These are phyloP conservation scores for Kokia cookei DNA, from an alignment of 441 rosid species.

Conservation along the genomic window DNA sequence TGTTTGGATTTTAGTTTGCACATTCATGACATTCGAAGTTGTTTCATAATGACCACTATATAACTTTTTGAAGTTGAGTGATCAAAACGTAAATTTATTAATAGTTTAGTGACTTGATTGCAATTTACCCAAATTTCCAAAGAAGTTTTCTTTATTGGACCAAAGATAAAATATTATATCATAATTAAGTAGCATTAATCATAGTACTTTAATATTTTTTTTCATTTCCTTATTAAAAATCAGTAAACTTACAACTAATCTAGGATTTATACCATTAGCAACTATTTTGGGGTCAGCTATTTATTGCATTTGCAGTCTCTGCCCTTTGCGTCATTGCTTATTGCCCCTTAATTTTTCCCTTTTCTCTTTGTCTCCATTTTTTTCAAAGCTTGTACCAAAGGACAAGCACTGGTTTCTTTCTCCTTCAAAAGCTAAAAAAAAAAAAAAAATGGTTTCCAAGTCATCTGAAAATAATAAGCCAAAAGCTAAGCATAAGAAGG, in stretches of 20 bases:
- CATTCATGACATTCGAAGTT: too few relatives aligned
- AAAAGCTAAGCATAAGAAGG: slow-evolving; percentile 46
- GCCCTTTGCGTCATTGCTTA: slow-evolving; percentile 11
- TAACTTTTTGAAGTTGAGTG: too few relatives aligned
- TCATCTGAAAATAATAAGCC: slow-evolving; percentile 44
- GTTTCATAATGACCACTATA: too few relatives aligned
- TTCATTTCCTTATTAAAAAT: not conserved
- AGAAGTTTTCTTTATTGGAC: not conserved
- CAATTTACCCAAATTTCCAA: too few relatives aligned
- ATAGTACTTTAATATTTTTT: not conserved
- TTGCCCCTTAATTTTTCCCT: not conserved
- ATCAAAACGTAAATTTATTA: too few relatives aligned
- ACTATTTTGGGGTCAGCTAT: slow-evolving; percentile 26
- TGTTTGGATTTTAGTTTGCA: too few relatives aligned
- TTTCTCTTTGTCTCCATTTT: not conserved
- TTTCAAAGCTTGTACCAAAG: not conserved
- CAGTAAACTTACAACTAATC: slow-evolving; percentile 20
- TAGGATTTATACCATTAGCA: slow-evolving; percentile 21
- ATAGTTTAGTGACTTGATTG: too few relatives aligned
- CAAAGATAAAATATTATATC: not conserved
- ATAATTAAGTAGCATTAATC: not conserved
- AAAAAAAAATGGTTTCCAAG: slow-evolving; percentile 25
- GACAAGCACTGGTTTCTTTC: not conserved
- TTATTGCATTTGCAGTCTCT: slow-evolving; percentile 11
- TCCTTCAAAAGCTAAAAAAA: not conserved